These are phyloP conservation scores for Tylopilus sp. DNA, from an alignment of 768 basidiomycete genomes.

Conservation along the genomic window DNA sequence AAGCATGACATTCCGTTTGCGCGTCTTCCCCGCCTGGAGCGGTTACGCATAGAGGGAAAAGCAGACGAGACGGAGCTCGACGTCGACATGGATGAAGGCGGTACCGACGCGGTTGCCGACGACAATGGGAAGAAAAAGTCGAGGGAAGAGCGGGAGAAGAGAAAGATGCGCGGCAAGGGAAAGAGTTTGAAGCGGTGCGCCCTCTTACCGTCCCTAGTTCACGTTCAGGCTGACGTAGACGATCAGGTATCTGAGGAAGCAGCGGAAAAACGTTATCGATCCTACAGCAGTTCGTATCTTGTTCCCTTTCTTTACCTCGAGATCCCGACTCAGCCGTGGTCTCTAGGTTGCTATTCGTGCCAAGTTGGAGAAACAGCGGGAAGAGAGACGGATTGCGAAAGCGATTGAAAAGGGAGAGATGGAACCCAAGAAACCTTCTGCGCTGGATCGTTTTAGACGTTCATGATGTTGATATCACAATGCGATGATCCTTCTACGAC, in stretches of 20 bases:
- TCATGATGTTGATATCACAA: constrained; percentile 9
- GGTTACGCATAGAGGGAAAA: constrained; percentile 59
- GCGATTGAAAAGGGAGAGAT: constrained; percentile 33
- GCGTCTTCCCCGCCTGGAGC: constrained; percentile 73
- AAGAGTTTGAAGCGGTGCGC: constrained; percentile 77
- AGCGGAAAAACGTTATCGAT: constrained; percentile 94
- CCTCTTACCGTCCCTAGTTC: not conserved
- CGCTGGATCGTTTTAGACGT: constrained; percentile 35
- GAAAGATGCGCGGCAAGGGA: constrained; percentile 82
- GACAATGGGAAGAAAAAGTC: constrained; percentile 31
- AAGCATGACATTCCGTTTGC: constrained; percentile 56
- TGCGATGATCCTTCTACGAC: not conserved
- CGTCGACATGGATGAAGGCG: constrained; percentile 26
- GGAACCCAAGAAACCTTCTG: constrained; percentile 31
- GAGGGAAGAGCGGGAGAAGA: constrained; percentile 49
- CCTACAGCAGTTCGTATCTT: constrained; percentile 56
- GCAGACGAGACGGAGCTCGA: constrained; percentile 62
- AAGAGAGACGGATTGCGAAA: constrained; percentile 39
- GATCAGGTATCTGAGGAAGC: constrained; percentile 71
- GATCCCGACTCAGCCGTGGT: not conserved
- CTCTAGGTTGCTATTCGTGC: constrained; percentile 57
- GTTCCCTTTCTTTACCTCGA: not conserved
- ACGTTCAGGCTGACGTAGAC: not conserved
- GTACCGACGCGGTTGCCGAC: constrained; percentile 33
- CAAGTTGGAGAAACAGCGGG: constrained; percentile 59